Conservation (phyloP, 305 asterid species). For the Rubia occidens region DNA sequence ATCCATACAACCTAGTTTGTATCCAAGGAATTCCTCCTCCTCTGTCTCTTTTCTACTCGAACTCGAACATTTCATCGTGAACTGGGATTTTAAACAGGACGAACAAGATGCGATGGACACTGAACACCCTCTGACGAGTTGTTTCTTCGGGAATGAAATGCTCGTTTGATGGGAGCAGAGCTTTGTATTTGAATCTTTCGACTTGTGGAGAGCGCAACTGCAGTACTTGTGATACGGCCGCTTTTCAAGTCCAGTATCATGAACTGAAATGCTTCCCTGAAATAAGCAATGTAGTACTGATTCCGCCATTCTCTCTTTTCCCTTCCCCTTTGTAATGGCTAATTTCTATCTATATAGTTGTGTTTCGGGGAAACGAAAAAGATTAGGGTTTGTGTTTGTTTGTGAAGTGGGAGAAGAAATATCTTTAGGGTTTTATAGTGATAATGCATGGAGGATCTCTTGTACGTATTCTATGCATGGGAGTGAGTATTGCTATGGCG, state of each 20-base stretch:
- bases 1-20: not conserved
- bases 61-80: too few relatives aligned
- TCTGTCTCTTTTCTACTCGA: not conserved
- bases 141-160: not conserved
- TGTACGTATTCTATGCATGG: not conserved
- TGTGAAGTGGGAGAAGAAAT: too few relatives aligned
- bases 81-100: not conserved
- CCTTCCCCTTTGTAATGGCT: not conserved
- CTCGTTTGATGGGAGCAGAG: not conserved
- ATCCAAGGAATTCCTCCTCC: not conserved
- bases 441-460: not conserved
- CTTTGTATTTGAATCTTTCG: not conserved
- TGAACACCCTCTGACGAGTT: not conserved
- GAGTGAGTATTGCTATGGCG: not conserved
- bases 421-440: not conserved
- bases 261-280: not conserved
- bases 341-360: too few relatives aligned
- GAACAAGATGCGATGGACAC: not conserved
- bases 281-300: not conserved
- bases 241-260: not conserved
- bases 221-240: not conserved
- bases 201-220: conserved; percentile 1
- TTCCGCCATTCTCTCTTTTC: not conserved
- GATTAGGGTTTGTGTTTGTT: not conserved
- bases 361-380: too few relatives aligned